A percentile compares a stretch with the other conserved stretches of the same genome.
These are phyloP conservation scores for Orbilia oligospora DNA, from an alignment of 2,329 filamentous ascomycete genomes.

Conservation along the genomic window DNA sequence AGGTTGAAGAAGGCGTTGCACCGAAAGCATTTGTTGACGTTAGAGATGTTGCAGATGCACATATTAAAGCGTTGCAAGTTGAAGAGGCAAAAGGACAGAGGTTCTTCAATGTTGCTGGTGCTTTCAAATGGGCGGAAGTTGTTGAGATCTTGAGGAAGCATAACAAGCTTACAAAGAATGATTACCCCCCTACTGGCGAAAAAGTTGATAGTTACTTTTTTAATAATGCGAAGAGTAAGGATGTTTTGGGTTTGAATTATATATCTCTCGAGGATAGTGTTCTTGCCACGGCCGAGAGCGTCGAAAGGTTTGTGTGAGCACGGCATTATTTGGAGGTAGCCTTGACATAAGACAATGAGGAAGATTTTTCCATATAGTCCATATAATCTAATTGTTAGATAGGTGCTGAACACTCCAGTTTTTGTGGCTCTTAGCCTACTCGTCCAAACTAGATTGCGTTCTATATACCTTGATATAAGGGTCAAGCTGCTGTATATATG, in stretches of 20 bases:
- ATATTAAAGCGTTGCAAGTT: constrained; percentile 74
- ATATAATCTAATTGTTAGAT: too few species aligned
- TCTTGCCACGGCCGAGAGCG: constrained; percentile 72
- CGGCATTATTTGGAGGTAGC: neutral
- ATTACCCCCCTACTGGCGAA: constrained; percentile 64
- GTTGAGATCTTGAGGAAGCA: constrained; percentile 72
- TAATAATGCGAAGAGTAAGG: constrained; percentile 70
- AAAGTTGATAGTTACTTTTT: constrained; percentile 47
- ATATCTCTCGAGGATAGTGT: constrained; percentile 74
- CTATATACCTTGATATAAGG: too few species aligned
- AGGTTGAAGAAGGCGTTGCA: constrained; percentile 54
- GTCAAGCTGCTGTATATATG: too few species aligned
- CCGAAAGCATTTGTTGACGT: constrained; percentile 62
- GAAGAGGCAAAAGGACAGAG: constrained; percentile 74
- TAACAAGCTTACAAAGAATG: constrained; percentile 73
- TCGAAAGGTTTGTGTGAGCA: constrained; percentile 63
- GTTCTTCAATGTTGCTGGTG: constrained; percentile 75
- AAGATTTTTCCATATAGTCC: too few species aligned
- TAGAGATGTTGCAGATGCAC: constrained; percentile 74
- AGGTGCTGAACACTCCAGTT: too few species aligned
- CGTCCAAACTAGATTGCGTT: too few species aligned
- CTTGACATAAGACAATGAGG: neutral
- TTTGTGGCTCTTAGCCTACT: too few species aligned
- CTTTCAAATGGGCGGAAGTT: constrained; percentile 75
- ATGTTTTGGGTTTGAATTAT: constrained; percentile 75